A percentile compares a stretch with the other conserved stretches of the same genome.
Conservation (phyloP, 192 early-diverging fungal species). For the Gryganskiella cystojenkinii region DNA sequence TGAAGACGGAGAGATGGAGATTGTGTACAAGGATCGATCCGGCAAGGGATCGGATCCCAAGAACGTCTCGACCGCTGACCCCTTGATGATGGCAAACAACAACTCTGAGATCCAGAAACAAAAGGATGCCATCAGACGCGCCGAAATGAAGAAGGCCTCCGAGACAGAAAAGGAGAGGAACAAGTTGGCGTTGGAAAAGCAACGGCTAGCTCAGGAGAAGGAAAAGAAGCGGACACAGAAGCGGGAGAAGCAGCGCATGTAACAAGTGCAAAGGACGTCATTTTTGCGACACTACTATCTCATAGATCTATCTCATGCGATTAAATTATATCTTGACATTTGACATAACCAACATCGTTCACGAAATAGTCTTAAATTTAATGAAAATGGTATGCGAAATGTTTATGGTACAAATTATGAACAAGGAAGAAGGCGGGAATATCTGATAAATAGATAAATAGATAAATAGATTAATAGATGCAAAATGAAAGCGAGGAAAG, state of each 20-base stretch:
- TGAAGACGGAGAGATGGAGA: conserved; percentile 70
- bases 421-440: not conserved
- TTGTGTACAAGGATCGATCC: conserved; percentile 65
- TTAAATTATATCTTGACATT: no score
- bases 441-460: no score
- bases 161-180: conserved; percentile 67
- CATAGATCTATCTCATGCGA: not conserved
- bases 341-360: not conserved
- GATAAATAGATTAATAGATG: no score
- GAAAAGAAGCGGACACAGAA: conserved; percentile 64
- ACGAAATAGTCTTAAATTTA: not conserved
- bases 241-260: conserved; percentile 64
- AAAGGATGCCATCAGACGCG: conserved; percentile 61
- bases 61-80: conserved; percentile 20
- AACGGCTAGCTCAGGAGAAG: conserved; percentile 57
- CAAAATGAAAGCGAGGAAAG: not conserved
- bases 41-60: conserved; percentile 3
- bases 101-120: conserved; percentile 71
- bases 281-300: not conserved
- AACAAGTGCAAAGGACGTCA: not conserved
- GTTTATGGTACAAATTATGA: no score
- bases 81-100: conserved; percentile 60
- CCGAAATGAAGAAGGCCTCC: conserved; percentile 58
- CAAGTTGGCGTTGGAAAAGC: conserved; percentile 62
- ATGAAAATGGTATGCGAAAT: not conserved